phyloP scores from a whole-genome alignment of 2,329 filamentous ascomycete species.

The Saccharata proteae region DNA sequence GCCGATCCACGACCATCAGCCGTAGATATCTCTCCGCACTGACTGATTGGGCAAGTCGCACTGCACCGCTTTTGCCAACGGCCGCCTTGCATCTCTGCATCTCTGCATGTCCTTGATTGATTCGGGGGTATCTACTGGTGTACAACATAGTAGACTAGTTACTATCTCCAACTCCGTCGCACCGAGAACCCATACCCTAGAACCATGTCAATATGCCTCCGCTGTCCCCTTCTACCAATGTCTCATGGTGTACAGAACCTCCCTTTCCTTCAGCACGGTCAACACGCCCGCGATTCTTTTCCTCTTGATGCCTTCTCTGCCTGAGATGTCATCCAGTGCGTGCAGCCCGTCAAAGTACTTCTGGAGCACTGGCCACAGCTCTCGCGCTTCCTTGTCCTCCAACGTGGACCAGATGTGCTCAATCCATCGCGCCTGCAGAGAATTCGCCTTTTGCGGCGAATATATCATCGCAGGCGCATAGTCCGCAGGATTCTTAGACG shows the following conservation, averaged over 20 bases:
- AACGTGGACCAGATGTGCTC: slow-evolving; percentile 28
- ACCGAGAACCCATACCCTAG: too few relatives aligned
- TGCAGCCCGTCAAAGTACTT: slow-evolving; percentile 82
- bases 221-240: slow-evolving; percentile 30
- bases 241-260: slow-evolving; percentile 38
- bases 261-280: slow-evolving; percentile 55
- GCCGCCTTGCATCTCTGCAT: too few relatives aligned
- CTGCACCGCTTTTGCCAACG: too few relatives aligned
- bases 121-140: too few relatives aligned
- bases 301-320: slow-evolving; percentile 77
- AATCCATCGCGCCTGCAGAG: slow-evolving; percentile 62
- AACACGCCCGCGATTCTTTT: slow-evolving; percentile 48
- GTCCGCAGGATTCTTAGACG: slow-evolving; percentile 11
- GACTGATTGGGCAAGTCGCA: too few relatives aligned
- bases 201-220: too few relatives aligned
- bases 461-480: slow-evolving; percentile 40
- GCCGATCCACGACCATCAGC: too few relatives aligned
- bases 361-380: slow-evolving; percentile 60
- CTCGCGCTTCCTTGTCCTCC: slow-evolving; percentile 38
- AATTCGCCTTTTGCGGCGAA: slow-evolving; percentile 66
- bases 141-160: too few relatives aligned
- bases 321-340: slow-evolving; percentile 72
- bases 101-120: too few relatives aligned
- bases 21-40: too few relatives aligned
- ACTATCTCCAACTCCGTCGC: too few relatives aligned